Evolutionary conservation across 2,329 filamentous ascomycete genomes (phyloP).

Genomic region (Furcasterigmium sp.): DNA sequence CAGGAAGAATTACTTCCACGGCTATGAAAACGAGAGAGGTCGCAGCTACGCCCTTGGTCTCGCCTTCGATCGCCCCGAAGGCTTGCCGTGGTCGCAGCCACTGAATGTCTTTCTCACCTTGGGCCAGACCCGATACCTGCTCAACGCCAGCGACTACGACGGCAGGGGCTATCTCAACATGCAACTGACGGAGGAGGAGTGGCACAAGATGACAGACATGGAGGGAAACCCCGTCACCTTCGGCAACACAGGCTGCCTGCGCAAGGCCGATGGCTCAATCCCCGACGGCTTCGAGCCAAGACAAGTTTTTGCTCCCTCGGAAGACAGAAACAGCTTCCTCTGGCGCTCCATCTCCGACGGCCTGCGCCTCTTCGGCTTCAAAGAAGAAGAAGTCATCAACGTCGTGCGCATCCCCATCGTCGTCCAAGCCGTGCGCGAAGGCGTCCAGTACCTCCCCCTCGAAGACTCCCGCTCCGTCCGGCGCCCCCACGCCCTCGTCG

Average conservation of each 20-base stretch:
- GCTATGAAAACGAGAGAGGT: constrained; percentile 26
- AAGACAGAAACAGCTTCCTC: constrained; percentile 19
- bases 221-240: constrained; percentile 26
- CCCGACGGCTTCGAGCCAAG: constrained; percentile 22
- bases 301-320: constrained; percentile 26
- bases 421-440: constrained; percentile 26
- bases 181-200: constrained; percentile 29
- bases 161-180: constrained; percentile 28
- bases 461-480: constrained; percentile 17
- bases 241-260: constrained; percentile 23
- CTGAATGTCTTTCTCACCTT: constrained; percentile 30
- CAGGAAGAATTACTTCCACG: constrained; percentile 23
- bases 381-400: constrained; percentile 27
- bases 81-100: constrained; percentile 26
- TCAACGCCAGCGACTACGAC: constrained; percentile 28
- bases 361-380: constrained; percentile 29
- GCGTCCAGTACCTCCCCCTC: constrained; percentile 20
- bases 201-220: constrained; percentile 24
- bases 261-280: constrained; percentile 18
- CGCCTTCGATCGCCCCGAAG: constrained; percentile 24
- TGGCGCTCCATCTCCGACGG: constrained; percentile 28
- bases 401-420: constrained; percentile 29
- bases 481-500: constrained; percentile 24
- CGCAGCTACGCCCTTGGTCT: constrained; percentile 26
- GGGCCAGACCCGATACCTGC: constrained; percentile 27